Conservation (phyloP, 2,329 filamentous ascomycete species). For the Lecanicillium sp. region DNA sequence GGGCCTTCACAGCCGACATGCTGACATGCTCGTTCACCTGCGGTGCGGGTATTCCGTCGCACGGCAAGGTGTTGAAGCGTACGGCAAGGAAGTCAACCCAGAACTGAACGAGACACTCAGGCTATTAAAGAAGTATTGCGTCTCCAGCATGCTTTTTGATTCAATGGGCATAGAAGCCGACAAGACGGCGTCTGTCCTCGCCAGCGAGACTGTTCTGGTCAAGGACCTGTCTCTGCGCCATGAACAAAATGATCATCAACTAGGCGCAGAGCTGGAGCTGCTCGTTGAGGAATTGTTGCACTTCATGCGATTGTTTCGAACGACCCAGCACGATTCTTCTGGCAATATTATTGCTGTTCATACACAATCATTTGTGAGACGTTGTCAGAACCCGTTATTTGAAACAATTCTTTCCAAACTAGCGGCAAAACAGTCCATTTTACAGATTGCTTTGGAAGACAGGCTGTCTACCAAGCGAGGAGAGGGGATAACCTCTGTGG, state of each 20-base stretch:
- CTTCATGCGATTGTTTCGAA: neutral
- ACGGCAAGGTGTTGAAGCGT: neutral
- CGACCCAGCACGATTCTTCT: neutral
- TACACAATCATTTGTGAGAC: too few species aligned
- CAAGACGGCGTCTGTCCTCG: neutral
- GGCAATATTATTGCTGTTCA: neutral
- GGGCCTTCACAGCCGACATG: neutral
- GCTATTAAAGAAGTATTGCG: neutral
- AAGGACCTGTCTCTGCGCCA: neutral
- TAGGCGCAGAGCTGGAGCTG: neutral
- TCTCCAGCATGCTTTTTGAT: conserved; percentile 1
- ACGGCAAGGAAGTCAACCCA: neutral
- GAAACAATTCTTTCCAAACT: neutral
- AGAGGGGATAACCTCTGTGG: neutral
- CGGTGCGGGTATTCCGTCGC: neutral
- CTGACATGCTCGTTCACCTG: neutral
- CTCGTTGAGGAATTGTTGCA: neutral
- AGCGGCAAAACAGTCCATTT: neutral
- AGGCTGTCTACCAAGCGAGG: neutral
- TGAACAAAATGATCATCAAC: neutral
- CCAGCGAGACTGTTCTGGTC: neutral
- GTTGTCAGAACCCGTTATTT: neutral
- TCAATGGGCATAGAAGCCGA: neutral
- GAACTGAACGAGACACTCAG: neutral
- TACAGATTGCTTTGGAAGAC: neutral